Conservation (phyloP, 441 rosid genomes). For the Brassica balearica region DNA sequence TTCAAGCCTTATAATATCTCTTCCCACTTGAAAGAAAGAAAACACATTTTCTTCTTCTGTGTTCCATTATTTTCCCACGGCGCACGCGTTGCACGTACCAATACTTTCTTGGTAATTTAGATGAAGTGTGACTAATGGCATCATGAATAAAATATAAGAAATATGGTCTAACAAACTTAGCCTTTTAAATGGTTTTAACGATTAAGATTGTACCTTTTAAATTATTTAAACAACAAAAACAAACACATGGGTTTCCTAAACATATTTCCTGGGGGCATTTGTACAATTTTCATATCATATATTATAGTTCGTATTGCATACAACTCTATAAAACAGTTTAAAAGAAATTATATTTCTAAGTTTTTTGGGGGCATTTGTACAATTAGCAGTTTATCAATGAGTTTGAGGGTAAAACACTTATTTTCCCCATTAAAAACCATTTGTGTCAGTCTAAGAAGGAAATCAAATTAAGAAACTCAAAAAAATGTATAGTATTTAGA, state of each 20-base stretch:
- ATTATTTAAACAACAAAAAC: background rate
- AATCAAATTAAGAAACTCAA: background rate
- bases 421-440: background rate
- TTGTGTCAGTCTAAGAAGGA: background rate
- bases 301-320: background rate
- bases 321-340: background rate
- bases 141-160: background rate
- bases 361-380: too few species aligned
- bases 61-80: slow-evolving; percentile 7
- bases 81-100: slow-evolving; percentile 48
- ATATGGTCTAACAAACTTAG: slow-evolving; percentile 4
- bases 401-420: background rate
- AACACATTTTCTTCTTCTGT: slow-evolving; percentile 4
- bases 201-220: background rate
- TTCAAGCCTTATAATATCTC: background rate
- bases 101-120: slow-evolving; percentile 18
- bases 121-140: slow-evolving; percentile 30
- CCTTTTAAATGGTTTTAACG: slow-evolving; percentile 22
- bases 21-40: background rate
- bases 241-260: background rate
- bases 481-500: background rate
- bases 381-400: background rate
- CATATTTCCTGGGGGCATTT: background rate
- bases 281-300: background rate
- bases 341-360: background rate